Evolutionary conservation across 176 grass and related monocot species (phyloP).

Genomic region (Phragmites australis): DNA sequence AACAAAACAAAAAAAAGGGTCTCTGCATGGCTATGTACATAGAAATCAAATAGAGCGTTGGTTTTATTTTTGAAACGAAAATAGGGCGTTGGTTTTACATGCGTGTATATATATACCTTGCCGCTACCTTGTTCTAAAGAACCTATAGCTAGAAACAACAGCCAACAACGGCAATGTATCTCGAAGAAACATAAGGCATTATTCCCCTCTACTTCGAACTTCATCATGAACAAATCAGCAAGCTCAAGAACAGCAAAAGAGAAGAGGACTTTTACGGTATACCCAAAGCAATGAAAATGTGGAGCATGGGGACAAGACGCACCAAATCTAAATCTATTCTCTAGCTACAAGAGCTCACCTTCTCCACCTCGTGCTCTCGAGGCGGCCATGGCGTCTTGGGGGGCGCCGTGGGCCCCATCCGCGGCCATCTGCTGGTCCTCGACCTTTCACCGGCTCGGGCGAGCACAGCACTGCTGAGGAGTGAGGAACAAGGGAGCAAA

Average conservation of each 20-base stretch:
- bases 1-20: no score
- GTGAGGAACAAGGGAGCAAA: neutral
- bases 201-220: neutral
- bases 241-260: constrained; percentile 10
- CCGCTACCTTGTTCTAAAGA: no score
- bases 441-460: neutral
- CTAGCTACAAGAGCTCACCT: constrained; percentile 25
- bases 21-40: no score
- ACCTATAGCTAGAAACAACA: no score
- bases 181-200: no score
- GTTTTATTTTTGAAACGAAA: no score
- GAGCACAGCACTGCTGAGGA: neutral
- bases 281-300: no score
- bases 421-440: constrained; percentile 25
- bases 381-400: constrained; percentile 42
- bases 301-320: neutral
- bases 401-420: constrained; percentile 10
- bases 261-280: no score
- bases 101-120: no score
- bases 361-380: neutral
- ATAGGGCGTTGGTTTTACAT: no score
- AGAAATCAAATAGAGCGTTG: no score
- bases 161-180: no score
- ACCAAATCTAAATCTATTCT: neutral
- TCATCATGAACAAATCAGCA: neutral